These are phyloP conservation scores for Capronia epimyces DNA, from an alignment of 2,329 filamentous ascomycete species.

Conservation along the genomic window DNA sequence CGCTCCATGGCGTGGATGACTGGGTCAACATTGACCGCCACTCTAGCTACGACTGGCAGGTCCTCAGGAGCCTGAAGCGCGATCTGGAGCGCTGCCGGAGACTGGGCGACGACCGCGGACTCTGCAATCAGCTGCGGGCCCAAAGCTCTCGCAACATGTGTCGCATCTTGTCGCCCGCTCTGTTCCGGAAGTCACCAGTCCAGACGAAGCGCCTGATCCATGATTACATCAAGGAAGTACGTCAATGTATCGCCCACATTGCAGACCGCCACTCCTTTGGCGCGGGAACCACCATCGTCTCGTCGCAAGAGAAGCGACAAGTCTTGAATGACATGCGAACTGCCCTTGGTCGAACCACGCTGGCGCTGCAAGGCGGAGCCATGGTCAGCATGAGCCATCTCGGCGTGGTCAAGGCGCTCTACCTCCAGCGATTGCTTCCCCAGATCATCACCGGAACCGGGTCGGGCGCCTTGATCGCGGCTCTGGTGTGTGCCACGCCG, in stretches of 20 bases:
- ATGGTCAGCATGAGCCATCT: conserved; percentile 89
- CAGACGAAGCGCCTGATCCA: conserved; percentile 89
- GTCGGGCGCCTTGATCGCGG: conserved; percentile 77
- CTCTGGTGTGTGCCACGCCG: conserved; percentile 70
- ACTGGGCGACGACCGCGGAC: conserved; percentile 14
- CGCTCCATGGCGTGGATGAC: conserved; percentile 16
- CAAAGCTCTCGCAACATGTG: conserved; percentile 68
- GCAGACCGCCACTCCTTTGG: conserved; percentile 58
- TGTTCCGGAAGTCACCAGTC: conserved; percentile 80
- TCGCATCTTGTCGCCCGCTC: conserved; percentile 73
- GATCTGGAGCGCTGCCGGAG: conserved; percentile 22
- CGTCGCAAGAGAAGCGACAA: conserved; percentile 74
- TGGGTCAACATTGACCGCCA: conserved; percentile 16
- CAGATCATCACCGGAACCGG: conserved; percentile 84
- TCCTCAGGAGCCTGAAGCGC: conserved; percentile 13
- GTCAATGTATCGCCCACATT: conserved; percentile 73
- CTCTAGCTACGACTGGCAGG: conserved; percentile 20
- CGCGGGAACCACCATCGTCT: conserved; percentile 49
- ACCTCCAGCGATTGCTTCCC: conserved; percentile 72
- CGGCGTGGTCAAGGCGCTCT: conserved; percentile 82
- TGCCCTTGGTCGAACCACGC: conserved; percentile 77
- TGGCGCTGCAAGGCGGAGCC: conserved; percentile 82
- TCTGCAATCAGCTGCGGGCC: conserved; percentile 21
- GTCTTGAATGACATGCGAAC: conserved; percentile 81
- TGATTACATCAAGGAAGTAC: conserved; percentile 80